Percentiles rank a stretch among this genome's conserved stretches.
phyloP scores from a whole-genome alignment of 805 yeast genomes.

The Saccharomycopsis guyanensis region DNA sequence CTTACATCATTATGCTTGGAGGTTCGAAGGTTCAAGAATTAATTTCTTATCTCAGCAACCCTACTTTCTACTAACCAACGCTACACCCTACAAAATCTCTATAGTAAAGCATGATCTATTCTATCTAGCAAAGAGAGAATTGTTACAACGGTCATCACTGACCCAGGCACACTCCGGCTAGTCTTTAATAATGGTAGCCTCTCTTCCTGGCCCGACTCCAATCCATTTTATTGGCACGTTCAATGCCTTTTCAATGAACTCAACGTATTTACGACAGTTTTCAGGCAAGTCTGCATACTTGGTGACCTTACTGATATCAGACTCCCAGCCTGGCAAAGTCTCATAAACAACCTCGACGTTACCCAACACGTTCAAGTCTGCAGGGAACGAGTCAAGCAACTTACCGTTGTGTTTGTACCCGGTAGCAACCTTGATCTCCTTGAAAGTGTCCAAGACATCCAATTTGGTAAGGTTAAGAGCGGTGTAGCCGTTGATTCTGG shows the following conservation, averaged over 20 bases:
- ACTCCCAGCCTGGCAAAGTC: slow-evolving; percentile 91
- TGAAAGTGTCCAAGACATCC: slow-evolving; percentile 87
- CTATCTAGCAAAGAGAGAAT: no score
- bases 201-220: slow-evolving; percentile 98
- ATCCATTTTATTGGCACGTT: slow-evolving; percentile 90
- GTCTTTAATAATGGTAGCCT: slow-evolving; percentile 25
- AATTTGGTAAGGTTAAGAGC: slow-evolving; percentile 89
- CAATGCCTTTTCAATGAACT: slow-evolving; percentile 77
- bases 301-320: slow-evolving; percentile 66
- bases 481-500: slow-evolving; percentile 91
- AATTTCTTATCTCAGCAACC: no score
- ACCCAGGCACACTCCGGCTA: slow-evolving; percentile 93
- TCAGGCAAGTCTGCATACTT: slow-evolving; percentile 75
- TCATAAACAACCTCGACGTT: slow-evolving; percentile 89
- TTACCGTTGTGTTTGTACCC: slow-evolving; percentile 77
- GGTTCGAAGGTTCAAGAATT: no score
- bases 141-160: no score
- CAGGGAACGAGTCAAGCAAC: slow-evolving; percentile 77
- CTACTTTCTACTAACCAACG: no score
- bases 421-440: slow-evolving; percentile 82
- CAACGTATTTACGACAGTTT: slow-evolving; percentile 78
- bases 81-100: no score
- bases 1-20: no score
- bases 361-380: slow-evolving; percentile 73
- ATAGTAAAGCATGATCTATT: no score